These are phyloP conservation scores for Lithocarpus polystachyus DNA, from an alignment of 306 rosid species.

Conservation along the genomic window DNA sequence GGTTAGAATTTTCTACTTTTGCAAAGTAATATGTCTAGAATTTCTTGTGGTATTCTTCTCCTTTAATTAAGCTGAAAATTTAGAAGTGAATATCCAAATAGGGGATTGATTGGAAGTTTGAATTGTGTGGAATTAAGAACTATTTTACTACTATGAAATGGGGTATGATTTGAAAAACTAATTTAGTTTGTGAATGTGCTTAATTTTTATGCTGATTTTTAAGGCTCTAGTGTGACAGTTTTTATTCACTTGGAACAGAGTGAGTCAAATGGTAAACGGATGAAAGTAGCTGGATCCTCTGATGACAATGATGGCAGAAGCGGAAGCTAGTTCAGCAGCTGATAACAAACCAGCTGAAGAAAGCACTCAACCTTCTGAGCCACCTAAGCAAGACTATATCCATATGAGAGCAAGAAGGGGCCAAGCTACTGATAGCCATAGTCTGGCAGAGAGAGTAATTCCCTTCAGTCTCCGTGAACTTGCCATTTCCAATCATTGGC, in stretches of 20 bases:
- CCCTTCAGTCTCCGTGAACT: not conserved
- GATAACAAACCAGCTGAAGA: conserved; percentile 48
- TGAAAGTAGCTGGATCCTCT: conserved; percentile 39
- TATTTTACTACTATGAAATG: not conserved
- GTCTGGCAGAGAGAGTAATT: conserved; percentile 89
- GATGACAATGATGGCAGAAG: conserved; percentile 40
- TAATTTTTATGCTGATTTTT: not conserved
- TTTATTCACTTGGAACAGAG: conserved; percentile 34
- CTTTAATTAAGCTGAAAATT: not conserved
- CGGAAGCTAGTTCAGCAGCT: conserved; percentile 45
- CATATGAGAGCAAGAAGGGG: conserved; percentile 98
- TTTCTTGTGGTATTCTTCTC: not conserved
- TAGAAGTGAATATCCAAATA: not conserved
- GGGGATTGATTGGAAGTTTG: not conserved
- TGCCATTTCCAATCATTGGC: conserved; percentile 12
- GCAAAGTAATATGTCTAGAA: not conserved
- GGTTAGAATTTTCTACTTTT: not conserved
- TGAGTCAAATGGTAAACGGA: conserved; percentile 47
- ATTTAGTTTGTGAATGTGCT: not conserved
- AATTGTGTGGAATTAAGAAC: not conserved
- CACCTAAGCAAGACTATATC: conserved; percentile 78
- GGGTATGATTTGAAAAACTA: not conserved
- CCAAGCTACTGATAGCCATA: conserved; percentile 99
- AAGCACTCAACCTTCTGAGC: conserved; percentile 49
- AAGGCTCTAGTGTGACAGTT: not conserved